Percentiles rank a stretch among this genome's conserved stretches.
phyloP scores from a whole-genome alignment of 2,329 filamentous ascomycete species.

The Grosmannia serpens region DNA sequence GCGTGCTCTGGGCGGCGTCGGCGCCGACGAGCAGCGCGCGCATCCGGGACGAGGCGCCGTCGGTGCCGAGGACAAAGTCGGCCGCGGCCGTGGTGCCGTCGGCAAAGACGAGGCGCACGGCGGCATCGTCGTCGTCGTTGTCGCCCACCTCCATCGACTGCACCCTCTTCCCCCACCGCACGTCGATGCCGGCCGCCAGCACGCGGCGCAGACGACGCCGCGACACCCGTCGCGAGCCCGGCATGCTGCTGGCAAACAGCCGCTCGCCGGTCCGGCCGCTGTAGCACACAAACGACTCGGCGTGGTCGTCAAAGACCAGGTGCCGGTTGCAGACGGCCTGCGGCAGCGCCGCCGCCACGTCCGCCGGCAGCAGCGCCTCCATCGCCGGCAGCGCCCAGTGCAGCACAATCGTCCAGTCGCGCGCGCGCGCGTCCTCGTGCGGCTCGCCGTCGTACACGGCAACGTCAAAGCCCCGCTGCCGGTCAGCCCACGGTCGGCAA shows the following conservation, averaged over 20 bases:
- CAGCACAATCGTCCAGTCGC: constrained; percentile 28
- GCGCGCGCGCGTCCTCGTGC: constrained; percentile 17
- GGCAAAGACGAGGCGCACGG: constrained; percentile 14
- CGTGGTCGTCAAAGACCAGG: constrained; percentile 19
- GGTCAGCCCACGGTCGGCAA: constrained; percentile 11
- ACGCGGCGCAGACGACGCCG: constrained; percentile 21
- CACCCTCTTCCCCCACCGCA: constrained; percentile 20
- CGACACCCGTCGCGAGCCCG: constrained; percentile 23
- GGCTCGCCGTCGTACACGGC: constrained; percentile 21
- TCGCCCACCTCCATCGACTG: not conserved
- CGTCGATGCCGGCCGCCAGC: constrained; percentile 20
- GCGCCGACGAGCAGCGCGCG: constrained; percentile 19
- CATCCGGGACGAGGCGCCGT: constrained; percentile 20
- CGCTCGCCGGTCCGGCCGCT: constrained; percentile 24
- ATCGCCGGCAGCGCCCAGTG: constrained; percentile 28
- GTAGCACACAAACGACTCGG: constrained; percentile 21
- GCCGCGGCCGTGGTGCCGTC: constrained; percentile 14
- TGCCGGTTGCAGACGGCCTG: constrained; percentile 23
- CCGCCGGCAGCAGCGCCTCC: constrained; percentile 20
- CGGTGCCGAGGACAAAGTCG: constrained; percentile 21
- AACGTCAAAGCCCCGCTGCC: constrained; percentile 19
- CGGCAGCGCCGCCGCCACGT: constrained; percentile 18
- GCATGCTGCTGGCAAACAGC: constrained; percentile 22
- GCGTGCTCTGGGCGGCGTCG: constrained; percentile 15
- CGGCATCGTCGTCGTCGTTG: too few species aligned